phyloP scores from a whole-genome alignment of 2,329 filamentous ascomycete genomes.

The Cercospora sesami region DNA sequence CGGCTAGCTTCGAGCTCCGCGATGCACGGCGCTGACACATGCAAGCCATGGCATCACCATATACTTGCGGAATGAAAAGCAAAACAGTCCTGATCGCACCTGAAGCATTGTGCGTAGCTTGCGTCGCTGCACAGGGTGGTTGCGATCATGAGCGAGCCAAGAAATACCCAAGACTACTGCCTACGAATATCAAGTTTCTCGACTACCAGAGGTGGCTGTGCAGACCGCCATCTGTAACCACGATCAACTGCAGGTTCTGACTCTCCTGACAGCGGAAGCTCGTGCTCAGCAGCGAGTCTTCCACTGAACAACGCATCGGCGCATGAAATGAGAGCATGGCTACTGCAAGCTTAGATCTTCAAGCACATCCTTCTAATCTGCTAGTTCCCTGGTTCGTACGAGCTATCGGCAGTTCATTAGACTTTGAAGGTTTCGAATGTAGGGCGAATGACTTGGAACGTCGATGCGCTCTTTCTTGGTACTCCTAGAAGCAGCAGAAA shows the following conservation, averaged over 20 bases:
- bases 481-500: neutral
- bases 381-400: neutral
- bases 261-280: neutral
- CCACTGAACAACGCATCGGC: neutral
- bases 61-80: neutral
- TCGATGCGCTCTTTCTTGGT: neutral
- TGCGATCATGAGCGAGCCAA: neutral
- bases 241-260: neutral
- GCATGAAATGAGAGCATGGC: neutral
- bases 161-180: neutral
- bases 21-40: neutral
- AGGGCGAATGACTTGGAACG: neutral
- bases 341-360: neutral
- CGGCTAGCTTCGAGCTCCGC: constrained; percentile 1
- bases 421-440: neutral
- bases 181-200: neutral
- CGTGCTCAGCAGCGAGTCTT: neutral
- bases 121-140: neutral
- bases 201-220: neutral
- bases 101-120: neutral
- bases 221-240: neutral
- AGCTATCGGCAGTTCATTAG: neutral
- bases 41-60: neutral
- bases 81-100: neutral
- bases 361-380: neutral